These are phyloP conservation scores for Fomitiporia mediterranea DNA, from an alignment of 1,284 basidiomycete species.

Conservation along the genomic window DNA sequence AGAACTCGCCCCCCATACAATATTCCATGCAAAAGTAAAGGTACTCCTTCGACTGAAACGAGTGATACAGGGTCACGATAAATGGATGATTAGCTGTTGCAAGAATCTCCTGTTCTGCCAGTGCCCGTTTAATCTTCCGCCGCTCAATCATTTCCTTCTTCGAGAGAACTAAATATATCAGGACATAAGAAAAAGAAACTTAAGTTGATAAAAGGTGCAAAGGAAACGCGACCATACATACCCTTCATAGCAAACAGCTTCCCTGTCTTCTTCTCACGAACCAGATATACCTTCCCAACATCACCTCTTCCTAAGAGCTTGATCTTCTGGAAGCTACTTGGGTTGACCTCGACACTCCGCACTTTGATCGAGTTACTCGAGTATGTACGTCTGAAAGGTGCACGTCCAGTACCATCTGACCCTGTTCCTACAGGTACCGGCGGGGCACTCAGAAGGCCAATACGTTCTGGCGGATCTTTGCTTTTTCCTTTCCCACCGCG, in stretches of 20 bases:
- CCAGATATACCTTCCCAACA: constrained; percentile 94
- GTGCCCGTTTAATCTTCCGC: constrained; percentile 95
- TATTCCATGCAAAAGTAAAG: constrained; percentile 99
- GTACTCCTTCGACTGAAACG: constrained; percentile 96
- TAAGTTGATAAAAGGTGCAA: constrained; percentile 10
- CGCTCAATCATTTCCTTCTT: constrained; percentile 99
- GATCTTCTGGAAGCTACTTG: constrained; percentile 89
- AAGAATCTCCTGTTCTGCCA: constrained; percentile 96
- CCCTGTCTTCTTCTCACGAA: constrained; percentile 90
- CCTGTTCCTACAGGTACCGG: constrained; percentile 18
- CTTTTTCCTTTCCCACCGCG: constrained; percentile 23
- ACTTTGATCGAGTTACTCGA: constrained; percentile 98
- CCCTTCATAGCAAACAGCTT: constrained; percentile 98
- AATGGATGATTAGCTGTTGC: constrained; percentile 96
- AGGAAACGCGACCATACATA: constrained; percentile 32
- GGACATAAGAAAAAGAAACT: constrained; percentile 9
- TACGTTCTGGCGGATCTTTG: constrained; percentile 16
- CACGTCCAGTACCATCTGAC: constrained; percentile 37
- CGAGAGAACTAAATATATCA: constrained; percentile 65
- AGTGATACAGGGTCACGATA: constrained; percentile 96
- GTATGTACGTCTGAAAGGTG: constrained; percentile 89
- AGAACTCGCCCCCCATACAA: constrained; percentile 99
- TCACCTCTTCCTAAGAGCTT: constrained; percentile 95
- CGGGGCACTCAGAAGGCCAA: constrained; percentile 18
- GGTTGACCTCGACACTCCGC: constrained; percentile 73